These are phyloP conservation scores for Cardamine chenopodiifolia DNA, from an alignment of 345 rosid genomes.

Conservation along the genomic window DNA sequence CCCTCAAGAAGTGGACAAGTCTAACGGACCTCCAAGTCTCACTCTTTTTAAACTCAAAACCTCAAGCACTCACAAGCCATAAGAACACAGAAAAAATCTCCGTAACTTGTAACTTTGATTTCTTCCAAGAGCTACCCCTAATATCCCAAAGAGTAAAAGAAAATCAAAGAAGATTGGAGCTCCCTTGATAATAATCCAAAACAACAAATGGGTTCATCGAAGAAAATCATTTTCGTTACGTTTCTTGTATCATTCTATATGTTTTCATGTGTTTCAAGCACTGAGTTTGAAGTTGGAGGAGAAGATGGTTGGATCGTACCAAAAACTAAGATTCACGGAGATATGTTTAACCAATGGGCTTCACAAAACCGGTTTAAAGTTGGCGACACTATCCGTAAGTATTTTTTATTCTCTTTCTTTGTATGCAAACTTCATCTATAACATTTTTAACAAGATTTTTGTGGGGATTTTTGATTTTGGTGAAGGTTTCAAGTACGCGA, in stretches of 20 bases:
- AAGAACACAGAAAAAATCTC: neutral
- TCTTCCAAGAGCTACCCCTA: neutral
- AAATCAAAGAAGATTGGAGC: neutral
- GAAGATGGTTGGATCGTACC: slow-evolving; percentile 72
- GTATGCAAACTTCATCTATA: neutral
- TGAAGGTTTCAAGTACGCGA: slow-evolving; percentile 56
- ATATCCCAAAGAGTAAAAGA: neutral
- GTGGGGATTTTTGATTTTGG: neutral
- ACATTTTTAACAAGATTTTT: neutral
- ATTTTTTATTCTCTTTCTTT: neutral
- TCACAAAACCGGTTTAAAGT: slow-evolving; percentile 69
- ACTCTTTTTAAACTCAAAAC: slow-evolving; percentile 41
- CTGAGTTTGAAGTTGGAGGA: slow-evolving; percentile 67
- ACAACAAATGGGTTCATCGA: slow-evolving; percentile 33
- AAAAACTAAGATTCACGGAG: slow-evolving; percentile 46
- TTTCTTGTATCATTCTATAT: slow-evolving; percentile 17
- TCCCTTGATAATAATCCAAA: slow-evolving; percentile 35
- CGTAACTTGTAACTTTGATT: neutral
- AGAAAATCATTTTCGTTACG: slow-evolving; percentile 9
- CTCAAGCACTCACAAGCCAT: neutral
- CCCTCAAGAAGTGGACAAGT: slow-evolving; percentile 39
- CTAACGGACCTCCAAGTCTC: slow-evolving; percentile 32
- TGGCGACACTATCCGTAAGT: slow-evolving; percentile 67
- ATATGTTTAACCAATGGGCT: slow-evolving; percentile 76
- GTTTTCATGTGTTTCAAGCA: slow-evolving; percentile 37